Evolutionary conservation across 2,329 filamentous ascomycete species (phyloP), one percentile per base, ranked within the genome.

Genomic region (Xylariales sp.): DNA sequence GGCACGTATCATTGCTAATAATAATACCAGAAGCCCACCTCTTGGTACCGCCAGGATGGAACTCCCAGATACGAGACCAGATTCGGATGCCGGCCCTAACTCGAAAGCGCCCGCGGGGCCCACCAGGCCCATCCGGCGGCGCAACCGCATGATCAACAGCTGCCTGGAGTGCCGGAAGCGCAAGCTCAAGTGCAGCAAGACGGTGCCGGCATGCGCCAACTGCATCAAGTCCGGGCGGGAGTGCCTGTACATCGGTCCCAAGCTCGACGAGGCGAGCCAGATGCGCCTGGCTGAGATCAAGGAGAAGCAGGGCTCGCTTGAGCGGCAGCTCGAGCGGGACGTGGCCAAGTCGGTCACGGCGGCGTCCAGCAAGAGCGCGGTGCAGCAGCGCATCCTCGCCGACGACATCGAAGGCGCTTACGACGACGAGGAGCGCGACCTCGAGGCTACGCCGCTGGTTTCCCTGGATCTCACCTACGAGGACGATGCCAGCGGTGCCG

Each of bases 181-280:
- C 28, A 91, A 91, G 61, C 67, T 89, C 40, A 87, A 85, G 57
- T 91, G 86, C 63, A 82, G 87, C 64, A 88, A 86, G 55, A 55
- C 54, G 61, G 69, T 59, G 15, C 74, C 83, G 35, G 83, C 86
- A 43, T 91, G 85, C 55, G 70, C 70, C 46, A 86, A 86, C 58
- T 84, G 80, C 59, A 63, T 62, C 45, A 74, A 73, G 49, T 70
- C 71, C 21, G 64, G 57, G 16, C 66, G 72, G 17, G 71, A 76
- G 15, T 79, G 75, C 48, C 54, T 85, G 25, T 87, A 85, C 53
- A 69, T 88, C 24, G 76, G 79, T 3, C 74, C 79, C 1, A 74
- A 79, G 16, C 66, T 85, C n/a, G 84, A 88, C 56, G 73, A 83
- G 43, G 77, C 76, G 6, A 78, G 78, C 37, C 82, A 86, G 58